These are phyloP conservation scores for Vickermania spadyakhi DNA, from an alignment of 208 protist genomes.

Conservation along the genomic window DNA sequence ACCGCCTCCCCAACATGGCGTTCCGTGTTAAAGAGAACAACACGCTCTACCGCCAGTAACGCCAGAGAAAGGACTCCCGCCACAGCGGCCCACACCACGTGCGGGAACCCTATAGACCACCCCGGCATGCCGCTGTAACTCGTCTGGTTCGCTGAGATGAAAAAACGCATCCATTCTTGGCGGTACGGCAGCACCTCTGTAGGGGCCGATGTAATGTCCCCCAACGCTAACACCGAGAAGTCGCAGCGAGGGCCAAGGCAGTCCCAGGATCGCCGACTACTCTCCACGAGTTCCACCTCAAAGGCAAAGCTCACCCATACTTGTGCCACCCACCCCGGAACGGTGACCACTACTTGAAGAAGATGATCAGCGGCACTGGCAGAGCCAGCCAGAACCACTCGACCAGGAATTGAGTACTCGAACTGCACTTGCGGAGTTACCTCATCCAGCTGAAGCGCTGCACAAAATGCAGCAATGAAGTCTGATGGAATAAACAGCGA, in stretches of 20 bases:
- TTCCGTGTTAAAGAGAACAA: slow-evolving; percentile 15
- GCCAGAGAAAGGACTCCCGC: slow-evolving; percentile 10
- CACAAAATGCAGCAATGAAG: too few species aligned
- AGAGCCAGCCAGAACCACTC: too few species aligned
- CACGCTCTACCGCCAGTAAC: slow-evolving; percentile 8
- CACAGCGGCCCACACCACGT: slow-evolving; percentile 18
- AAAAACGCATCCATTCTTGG: slow-evolving; percentile 15
- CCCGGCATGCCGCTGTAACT: neutral
- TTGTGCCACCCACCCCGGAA: too few species aligned
- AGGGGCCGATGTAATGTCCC: neutral
- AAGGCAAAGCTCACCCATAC: too few species aligned
- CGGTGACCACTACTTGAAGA: too few species aligned
- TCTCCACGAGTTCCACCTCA: too few species aligned
- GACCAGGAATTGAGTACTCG: too few species aligned
- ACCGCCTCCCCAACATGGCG: slow-evolving; percentile 8
- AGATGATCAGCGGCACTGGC: too few species aligned
- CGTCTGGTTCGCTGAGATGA: neutral
- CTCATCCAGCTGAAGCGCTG: too few species aligned
- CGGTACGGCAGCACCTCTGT: slow-evolving; percentile 5
- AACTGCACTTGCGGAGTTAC: too few species aligned
- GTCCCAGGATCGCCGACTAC: too few species aligned
- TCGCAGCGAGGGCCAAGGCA: slow-evolving; percentile 4
- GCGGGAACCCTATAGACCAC: slow-evolving; percentile 13
- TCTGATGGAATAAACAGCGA: too few species aligned
- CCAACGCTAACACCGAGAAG: slow-evolving; percentile 1